phyloP scores from a whole-genome alignment of 2,329 filamentous ascomycete species.

The Ilyonectria mors-panacis region DNA sequence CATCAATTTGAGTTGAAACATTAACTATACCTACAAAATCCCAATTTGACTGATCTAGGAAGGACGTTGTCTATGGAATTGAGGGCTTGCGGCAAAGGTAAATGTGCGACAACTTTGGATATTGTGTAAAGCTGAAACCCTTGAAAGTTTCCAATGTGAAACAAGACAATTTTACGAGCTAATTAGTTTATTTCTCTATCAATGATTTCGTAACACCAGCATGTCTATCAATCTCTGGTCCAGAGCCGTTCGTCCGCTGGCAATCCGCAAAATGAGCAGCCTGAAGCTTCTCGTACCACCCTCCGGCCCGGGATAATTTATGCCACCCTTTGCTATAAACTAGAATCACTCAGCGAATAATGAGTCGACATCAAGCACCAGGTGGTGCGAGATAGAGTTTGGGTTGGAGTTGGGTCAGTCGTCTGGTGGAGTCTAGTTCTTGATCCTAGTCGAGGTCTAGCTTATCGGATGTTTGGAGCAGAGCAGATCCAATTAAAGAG shows the following conservation, averaged over 20 bases:
- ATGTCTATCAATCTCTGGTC: no score
- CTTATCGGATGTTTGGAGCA: not conserved
- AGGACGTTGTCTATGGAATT: no score
- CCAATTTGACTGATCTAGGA: no score
- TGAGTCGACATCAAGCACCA: constrained; percentile 10
- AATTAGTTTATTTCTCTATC: no score
- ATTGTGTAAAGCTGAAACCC: no score
- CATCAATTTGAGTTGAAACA: not conserved
- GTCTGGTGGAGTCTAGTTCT: constrained; percentile 3
- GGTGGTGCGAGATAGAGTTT: constrained; percentile 17
- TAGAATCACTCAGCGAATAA: not conserved
- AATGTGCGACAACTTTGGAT: no score
- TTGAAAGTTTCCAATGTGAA: no score
- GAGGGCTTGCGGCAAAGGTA: no score
- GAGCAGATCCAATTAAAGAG: not conserved
- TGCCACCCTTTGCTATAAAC: not conserved
- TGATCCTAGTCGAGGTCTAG: not conserved
- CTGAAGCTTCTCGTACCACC: not conserved
- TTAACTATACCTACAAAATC: no score
- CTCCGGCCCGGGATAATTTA: not conserved
- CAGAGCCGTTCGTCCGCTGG: not conserved
- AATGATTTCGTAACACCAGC: no score
- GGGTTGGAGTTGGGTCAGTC: constrained; percentile 1
- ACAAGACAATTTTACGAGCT: no score
- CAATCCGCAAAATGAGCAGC: not conserved